Base-by-base conservation (phyloP, 116 monocot genomes). In the Papilionanthe hybrid region DNA sequence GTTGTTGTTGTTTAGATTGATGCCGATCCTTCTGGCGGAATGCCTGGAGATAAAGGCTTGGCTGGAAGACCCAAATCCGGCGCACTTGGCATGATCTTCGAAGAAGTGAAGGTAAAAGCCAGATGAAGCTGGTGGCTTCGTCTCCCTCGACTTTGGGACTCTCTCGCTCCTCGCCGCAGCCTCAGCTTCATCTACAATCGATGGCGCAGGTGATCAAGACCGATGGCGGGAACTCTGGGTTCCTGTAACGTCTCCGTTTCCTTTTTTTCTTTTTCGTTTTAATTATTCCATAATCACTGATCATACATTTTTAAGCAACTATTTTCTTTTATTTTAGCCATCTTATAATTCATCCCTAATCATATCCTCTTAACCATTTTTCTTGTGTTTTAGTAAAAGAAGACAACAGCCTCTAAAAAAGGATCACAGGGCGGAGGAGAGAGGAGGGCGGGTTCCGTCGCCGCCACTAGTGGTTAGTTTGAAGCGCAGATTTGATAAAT, bases 341-440 rank as follows among this genome's bases (percentile, higher is more conserved):
- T n/a, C n/a, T n/a, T n/a, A n/a, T n/a, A n/a, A n/a, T n/a, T n/a
- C n/a, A n/a, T n/a, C n/a, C n/a, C n/a, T n/a, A n/a, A n/a, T n/a
- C n/a, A n/a, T n/a, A n/a, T n/a, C n/a, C n/a, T n/a, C n/a, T n/a
- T n/a, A n/a, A n/a, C n/a, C 22, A 60, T 22, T 0, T 60, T 60
- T 60, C 60, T 60, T 60, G 60, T 23, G 23, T 23, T 60, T 60
- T 65, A 65, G 71, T 72, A 83, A 42, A 76, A 76, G 67, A 81
- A 81, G 65, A 56, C 47, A 5, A 56, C 47, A 5, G 42, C 76
- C 8, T 76, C 68, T 28, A 77, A 81, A 49, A 85, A 85, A 50
- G 56, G 72, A 1, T 81, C 85, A 15, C 85, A 58, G 57, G 44
- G 78, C 19, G 58, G 19, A 4, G 72, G 63, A 41, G 75, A 79